Conservation (phyloP, 768 basidiomycete genomes). For the Boletales sp. region DNA sequence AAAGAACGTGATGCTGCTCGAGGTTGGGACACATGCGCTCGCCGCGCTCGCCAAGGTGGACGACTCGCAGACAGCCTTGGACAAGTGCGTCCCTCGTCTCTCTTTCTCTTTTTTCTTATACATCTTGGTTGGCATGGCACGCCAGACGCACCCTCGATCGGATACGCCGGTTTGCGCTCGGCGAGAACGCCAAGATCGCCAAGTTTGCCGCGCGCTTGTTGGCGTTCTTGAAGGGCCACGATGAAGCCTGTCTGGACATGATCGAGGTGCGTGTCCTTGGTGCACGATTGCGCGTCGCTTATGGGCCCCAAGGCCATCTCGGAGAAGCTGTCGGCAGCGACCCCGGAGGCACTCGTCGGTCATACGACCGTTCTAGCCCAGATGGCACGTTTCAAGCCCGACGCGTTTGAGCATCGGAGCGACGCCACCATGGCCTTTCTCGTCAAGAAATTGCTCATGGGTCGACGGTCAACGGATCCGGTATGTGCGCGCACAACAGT, state of each 20-base stretch:
- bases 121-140: background rate
- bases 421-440: constrained; percentile 71
- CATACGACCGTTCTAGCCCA: constrained; percentile 73
- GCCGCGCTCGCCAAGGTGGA: constrained; percentile 64
- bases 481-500: constrained; percentile 34
- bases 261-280: constrained; percentile 54
- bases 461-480: constrained; percentile 41
- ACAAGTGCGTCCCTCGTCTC: constrained; percentile 53
- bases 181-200: constrained; percentile 60
- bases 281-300: too few species aligned
- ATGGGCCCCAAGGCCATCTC: constrained; percentile 50
- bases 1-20: constrained; percentile 50
- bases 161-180: constrained; percentile 54
- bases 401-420: constrained; percentile 76
- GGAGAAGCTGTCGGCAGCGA: constrained; percentile 42
- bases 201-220: constrained; percentile 85
- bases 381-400: constrained; percentile 62
- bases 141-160: constrained; percentile 65
- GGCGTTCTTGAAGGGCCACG: constrained; percentile 52
- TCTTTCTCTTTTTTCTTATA: background rate
- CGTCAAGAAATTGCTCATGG: constrained; percentile 67
- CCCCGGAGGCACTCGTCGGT: constrained; percentile 55
- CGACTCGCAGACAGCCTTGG: constrained; percentile 50
- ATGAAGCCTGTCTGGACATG: constrained; percentile 48
- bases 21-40: constrained; percentile 73